Conservation (phyloP, 148 eudicot species). For the Rhododendron williamsianum region DNA sequence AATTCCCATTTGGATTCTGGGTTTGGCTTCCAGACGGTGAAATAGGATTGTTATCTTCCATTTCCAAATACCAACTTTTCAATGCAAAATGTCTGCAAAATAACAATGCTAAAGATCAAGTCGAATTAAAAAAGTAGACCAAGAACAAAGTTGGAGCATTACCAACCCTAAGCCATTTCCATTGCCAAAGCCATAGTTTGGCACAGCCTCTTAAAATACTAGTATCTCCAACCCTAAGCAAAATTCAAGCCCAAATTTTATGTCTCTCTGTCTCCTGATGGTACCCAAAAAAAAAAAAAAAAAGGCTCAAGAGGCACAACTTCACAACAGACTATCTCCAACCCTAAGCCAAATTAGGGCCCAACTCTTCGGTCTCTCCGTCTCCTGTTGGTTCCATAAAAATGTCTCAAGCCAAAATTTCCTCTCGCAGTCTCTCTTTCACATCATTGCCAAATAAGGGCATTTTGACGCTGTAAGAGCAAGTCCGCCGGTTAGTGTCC, state of each 20-base stretch:
- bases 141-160: background rate
- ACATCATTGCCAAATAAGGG: background rate
- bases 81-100: constrained; percentile 4
- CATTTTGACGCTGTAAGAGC: background rate
- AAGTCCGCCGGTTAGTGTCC: background rate
- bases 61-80: constrained; percentile 17
- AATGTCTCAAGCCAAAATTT: background rate
- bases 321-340: background rate
- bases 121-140: background rate
- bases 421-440: background rate
- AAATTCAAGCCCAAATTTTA: background rate
- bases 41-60: constrained; percentile 36
- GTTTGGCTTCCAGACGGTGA: constrained; percentile 23
- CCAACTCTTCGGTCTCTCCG: background rate
- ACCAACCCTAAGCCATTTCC: background rate
- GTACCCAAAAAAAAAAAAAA: background rate
- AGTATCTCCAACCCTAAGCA: background rate
- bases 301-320: background rate
- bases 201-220: background rate
- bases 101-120: background rate
- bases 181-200: background rate
- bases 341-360: background rate
- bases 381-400: background rate
- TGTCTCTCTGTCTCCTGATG: background rate
- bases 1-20: constrained; percentile 26